Evolutionary conservation across 306 rosid genomes (phyloP).

Genomic region (Glycyrrhiza uralensis): DNA sequence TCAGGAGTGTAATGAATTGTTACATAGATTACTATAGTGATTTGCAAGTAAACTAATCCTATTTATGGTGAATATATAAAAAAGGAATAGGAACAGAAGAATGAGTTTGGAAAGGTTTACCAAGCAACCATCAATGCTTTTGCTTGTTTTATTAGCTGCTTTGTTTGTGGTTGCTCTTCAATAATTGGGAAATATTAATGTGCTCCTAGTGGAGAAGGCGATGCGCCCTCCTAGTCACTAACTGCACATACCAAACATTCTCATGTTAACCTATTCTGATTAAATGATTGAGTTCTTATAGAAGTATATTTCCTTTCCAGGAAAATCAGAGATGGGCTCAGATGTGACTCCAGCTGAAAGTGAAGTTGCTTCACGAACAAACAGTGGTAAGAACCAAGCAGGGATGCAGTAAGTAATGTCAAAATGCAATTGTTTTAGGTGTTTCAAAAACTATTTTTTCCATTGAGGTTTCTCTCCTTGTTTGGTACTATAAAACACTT

Average conservation of each 20-base stretch:
- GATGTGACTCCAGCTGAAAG: not conserved
- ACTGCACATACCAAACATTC: not conserved
- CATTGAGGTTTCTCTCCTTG: not conserved
- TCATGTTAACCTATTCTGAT: not conserved
- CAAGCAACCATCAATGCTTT: not conserved
- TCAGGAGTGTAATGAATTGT: not conserved
- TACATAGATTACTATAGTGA: not conserved
- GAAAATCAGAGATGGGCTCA: slow-evolving; percentile 20
- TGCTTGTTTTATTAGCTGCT: not conserved
- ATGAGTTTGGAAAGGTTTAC: not conserved
- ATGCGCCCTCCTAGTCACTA: not conserved
- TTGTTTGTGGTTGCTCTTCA: not conserved
- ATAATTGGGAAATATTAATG: not conserved
- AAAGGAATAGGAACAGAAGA: not conserved
- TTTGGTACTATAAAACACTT: not conserved
- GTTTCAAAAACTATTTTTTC: not conserved
- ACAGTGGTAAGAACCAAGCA: slow-evolving; percentile 9
- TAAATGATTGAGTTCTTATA: not conserved
- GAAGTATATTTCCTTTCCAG: slow-evolving; percentile 6
- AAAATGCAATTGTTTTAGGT: not conserved
- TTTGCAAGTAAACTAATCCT: not conserved
- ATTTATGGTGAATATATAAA: not conserved
- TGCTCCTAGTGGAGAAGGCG: not conserved
- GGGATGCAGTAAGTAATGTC: not conserved
- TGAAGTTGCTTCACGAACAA: slow-evolving; percentile 12